Evolutionary conservation across 1,139 yeast genomes (phyloP).

Genomic region (Suhomyces maxii): DNA sequence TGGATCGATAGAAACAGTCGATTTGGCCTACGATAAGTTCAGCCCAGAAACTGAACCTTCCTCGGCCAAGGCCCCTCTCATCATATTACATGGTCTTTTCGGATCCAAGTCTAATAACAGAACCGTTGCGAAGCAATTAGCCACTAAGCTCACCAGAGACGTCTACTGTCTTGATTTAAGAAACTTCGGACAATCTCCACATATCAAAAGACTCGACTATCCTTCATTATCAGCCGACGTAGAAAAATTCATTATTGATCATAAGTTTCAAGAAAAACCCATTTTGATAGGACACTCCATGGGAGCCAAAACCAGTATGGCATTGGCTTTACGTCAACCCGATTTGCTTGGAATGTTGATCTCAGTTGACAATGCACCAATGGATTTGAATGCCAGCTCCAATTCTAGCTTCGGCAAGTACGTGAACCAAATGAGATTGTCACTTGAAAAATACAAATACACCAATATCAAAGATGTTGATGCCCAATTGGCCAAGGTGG

Average conservation of each 20-base stretch:
- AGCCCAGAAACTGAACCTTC: constrained; percentile 21
- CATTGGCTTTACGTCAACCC: constrained; percentile 71
- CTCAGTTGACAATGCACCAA: constrained; percentile 89
- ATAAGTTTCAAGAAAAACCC: constrained; percentile 46
- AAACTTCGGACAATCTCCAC: constrained; percentile 93
- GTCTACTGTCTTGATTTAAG: constrained; percentile 80
- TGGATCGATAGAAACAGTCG: constrained; percentile 29
- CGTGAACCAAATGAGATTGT: constrained; percentile 58
- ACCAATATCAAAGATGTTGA: constrained; percentile 69
- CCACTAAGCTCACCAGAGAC: constrained; percentile 42
- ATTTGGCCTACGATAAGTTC: constrained; percentile 31
- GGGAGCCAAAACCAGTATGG: constrained; percentile 98
- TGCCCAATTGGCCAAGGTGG: constrained; percentile 59
- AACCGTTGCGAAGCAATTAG: constrained; percentile 58
- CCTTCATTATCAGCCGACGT: constrained; percentile 85
- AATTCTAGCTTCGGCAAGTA: constrained; percentile 60
- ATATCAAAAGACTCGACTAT: constrained; percentile 65
- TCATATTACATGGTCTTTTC: constrained; percentile 85
- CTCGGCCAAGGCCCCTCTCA: constrained; percentile 48
- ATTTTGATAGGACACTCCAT: constrained; percentile 89
- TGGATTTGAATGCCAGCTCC: constrained; percentile 54
- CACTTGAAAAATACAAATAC: constrained; percentile 45
- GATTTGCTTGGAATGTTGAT: constrained; percentile 62
- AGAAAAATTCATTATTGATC: constrained; percentile 59
- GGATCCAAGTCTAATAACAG: constrained; percentile 82